Evolutionary conservation across 345 rosid species (phyloP), one percentile per base, ranked within the genome.

Genomic region (Microcos paniculata): DNA sequence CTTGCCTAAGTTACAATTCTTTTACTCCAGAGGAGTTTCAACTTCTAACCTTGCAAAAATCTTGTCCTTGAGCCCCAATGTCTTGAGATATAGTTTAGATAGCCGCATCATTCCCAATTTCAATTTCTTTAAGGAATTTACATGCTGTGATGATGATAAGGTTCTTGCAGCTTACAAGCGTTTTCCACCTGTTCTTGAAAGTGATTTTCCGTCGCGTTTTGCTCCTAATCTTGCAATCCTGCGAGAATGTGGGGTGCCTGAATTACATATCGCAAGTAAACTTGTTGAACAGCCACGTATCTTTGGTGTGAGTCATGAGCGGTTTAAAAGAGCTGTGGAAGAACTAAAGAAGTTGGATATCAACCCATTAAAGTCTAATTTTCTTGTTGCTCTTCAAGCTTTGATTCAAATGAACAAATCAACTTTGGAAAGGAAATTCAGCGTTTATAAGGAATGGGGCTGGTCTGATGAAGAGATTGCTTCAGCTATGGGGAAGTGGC

Each of bases 381-480:
- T 78, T 69, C 70, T 61, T 19, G 0, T 40, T 2, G 76, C 78
- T 3, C 13, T 81, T 26, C 2, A 10, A 18, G 58, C 28, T 9
- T 1, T 56, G 4, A 0, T 53, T 13, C 15, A 8, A 31, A 10
- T 75, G 45, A 81, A 57, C 14, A 13, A 67, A 68, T 40, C n/a
- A 3, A 24, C 23, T 4, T 55, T 31, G 56, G 62, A 76, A 31
- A 62, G 53, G 14, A 81, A 73, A 42, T 6, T 76, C 1, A 28
- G 61, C 2, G 23, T 57, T 24, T 77, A 45, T 40, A 14, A 3
- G 67, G 66, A 21, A 23, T 82, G 77, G 77, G 77, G 75, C 35
- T 78, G 48, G 79, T 75, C 77, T 33, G 67, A 59, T 57, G 79
- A 79, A 8, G 76, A 67, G 52, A 21, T 72, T 51, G 9, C 52